Conservation (phyloP, 306 rosid genomes). For the Pyrus pyrifolia region DNA sequence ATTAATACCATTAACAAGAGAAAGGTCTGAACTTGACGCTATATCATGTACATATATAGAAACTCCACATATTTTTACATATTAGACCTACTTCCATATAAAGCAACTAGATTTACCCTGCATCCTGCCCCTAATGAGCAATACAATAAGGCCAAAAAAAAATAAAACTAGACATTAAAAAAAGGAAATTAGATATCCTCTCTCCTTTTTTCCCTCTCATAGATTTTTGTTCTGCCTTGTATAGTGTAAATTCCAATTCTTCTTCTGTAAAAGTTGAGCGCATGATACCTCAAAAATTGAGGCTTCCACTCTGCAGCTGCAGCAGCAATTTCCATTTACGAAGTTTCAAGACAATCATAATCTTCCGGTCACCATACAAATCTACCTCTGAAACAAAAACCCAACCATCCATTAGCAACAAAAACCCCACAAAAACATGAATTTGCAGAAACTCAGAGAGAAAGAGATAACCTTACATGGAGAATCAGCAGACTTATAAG, state of each 20-base stretch:
- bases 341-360: constrained; percentile 5
- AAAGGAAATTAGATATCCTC: constrained; percentile 17
- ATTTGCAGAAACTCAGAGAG: neutral
- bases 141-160: constrained; percentile 3
- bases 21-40: constrained; percentile 16
- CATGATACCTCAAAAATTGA: constrained; percentile 39
- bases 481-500: constrained; percentile 53
- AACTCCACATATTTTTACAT: constrained; percentile 30
- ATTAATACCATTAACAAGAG: neutral
- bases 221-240: constrained; percentile 12
- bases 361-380: neutral
- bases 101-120: constrained; percentile 25
- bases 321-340: neutral
- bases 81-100: constrained; percentile 26
- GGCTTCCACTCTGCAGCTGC: constrained; percentile 24
- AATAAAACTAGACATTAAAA: neutral
- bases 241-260: constrained; percentile 18
- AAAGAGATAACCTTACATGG: constrained; percentile 49
- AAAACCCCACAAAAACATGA: neutral
- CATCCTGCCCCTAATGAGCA: constrained; percentile 22
- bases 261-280: constrained; percentile 46
- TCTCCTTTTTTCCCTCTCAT: neutral
- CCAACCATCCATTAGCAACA: neutral
- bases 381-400: constrained; percentile 52
- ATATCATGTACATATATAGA: constrained; percentile 34